Conservation (phyloP, 495 filamentous ascomycete genomes). For the Hyaloscypha finlandica region DNA sequence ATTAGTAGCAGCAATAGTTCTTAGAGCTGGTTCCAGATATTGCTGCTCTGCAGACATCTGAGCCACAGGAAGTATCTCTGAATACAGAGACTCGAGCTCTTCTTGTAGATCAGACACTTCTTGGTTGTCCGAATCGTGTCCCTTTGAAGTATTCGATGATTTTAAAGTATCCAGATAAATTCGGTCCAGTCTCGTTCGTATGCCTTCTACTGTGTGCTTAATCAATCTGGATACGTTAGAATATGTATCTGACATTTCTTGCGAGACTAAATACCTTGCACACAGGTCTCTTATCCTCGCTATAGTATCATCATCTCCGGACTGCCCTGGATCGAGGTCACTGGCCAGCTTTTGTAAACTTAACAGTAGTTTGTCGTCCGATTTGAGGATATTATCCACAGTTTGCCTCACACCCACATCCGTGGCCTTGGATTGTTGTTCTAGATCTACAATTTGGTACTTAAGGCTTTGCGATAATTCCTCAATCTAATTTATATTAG, state of each 20-base stretch:
- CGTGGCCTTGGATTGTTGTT: slow-evolving; percentile 36
- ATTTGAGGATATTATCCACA: slow-evolving; percentile 39
- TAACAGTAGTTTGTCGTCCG: slow-evolving; percentile 49
- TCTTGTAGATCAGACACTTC: slow-evolving; percentile 47
- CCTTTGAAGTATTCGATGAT: slow-evolving; percentile 12
- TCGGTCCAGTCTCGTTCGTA: slow-evolving; percentile 48
- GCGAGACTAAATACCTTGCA: slow-evolving; percentile 26
- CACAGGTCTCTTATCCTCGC: slow-evolving; percentile 45
- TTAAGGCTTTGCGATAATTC: slow-evolving; percentile 42
- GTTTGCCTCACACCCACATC: slow-evolving; percentile 36
- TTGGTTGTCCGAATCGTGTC: slow-evolving; percentile 16
- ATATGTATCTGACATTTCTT: neutral
- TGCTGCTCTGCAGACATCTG: slow-evolving; percentile 64
- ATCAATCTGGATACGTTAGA: slow-evolving; percentile 31
- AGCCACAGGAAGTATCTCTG: slow-evolving; percentile 62
- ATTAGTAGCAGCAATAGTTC: slow-evolving; percentile 38
- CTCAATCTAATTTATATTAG: slow-evolving; percentile 36
- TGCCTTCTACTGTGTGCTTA: slow-evolving; percentile 48
- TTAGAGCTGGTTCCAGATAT: slow-evolving; percentile 57
- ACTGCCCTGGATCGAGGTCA: slow-evolving; percentile 45
- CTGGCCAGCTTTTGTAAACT: slow-evolving; percentile 51
- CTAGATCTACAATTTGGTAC: slow-evolving; percentile 42
- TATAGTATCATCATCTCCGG: slow-evolving; percentile 40
- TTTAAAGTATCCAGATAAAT: slow-evolving; percentile 45
- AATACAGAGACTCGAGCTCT: slow-evolving; percentile 62